Percentiles rank a stretch among this genome's conserved stretches.
Evolutionary conservation across 768 basidiomycete species (phyloP).

Genomic region (Rhizopogon vinicolor): DNA sequence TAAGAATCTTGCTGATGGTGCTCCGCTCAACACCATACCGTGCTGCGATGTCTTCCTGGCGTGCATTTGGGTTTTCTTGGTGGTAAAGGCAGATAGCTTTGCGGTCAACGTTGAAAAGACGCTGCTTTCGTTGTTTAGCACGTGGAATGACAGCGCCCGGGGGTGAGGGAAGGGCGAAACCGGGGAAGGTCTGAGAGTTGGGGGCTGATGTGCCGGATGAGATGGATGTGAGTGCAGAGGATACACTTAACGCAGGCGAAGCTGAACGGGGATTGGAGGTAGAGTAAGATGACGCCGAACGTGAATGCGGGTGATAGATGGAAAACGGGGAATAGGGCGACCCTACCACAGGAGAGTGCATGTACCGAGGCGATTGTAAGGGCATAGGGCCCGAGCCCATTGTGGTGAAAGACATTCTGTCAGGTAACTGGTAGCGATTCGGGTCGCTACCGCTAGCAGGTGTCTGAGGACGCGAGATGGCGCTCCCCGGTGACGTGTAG

Average conservation of each 20-base stretch:
- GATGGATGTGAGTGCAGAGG: constrained; percentile 48
- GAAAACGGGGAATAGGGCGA: constrained; percentile 44
- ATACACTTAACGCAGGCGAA: constrained; percentile 60
- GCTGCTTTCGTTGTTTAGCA: constrained; percentile 61
- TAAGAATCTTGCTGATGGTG: constrained; percentile 92
- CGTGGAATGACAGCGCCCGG: constrained; percentile 28
- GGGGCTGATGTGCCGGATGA: constrained; percentile 35
- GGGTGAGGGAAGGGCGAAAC: constrained; percentile 24
- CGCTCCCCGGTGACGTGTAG: constrained; percentile 30
- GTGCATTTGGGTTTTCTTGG: constrained; percentile 55
- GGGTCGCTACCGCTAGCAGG: constrained; percentile 30
- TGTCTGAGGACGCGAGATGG: constrained; percentile 35
- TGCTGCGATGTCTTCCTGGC: constrained; percentile 82
- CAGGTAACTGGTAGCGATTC: constrained; percentile 26
- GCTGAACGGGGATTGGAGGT: constrained; percentile 47
- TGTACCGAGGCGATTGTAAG: constrained; percentile 37
- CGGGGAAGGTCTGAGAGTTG: constrained; percentile 25
- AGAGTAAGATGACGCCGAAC: constrained; percentile 39
- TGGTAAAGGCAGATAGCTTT: constrained; percentile 71
- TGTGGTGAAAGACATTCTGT: constrained; percentile 19
- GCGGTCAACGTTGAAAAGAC: constrained; percentile 71
- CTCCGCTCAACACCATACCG: constrained; percentile 80
- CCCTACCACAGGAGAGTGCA: constrained; percentile 42
- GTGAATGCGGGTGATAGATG: constrained; percentile 39
- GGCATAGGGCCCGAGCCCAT: constrained; percentile 19